Percentiles rank a stretch among this genome's conserved stretches.
phyloP scores from a whole-genome alignment of 179 eudicot genomes.

The Nepenthes alata region DNA sequence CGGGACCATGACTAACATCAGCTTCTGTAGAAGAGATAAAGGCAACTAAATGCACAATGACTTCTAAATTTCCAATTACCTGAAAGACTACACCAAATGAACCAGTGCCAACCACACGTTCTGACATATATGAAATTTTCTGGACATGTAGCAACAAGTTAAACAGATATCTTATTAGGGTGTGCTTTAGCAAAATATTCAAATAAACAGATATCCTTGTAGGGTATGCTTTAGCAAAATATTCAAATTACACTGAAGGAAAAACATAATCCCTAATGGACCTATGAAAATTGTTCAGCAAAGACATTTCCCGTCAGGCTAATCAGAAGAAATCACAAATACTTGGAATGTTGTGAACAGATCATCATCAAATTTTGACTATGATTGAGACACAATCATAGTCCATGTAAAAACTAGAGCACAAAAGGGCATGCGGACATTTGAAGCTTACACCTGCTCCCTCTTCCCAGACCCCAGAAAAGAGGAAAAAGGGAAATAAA shows the following conservation, averaged over 20 bases:
- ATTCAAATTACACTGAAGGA: not conserved
- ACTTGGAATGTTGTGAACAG: too few relatives aligned
- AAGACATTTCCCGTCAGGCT: too few relatives aligned
- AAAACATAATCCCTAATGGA: not conserved
- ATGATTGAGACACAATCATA: too few relatives aligned
- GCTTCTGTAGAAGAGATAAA: not conserved
- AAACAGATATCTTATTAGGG: not conserved
- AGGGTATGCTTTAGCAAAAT: not conserved
- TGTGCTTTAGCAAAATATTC: not conserved
- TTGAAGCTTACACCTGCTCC: too few relatives aligned
- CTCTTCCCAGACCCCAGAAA: too few relatives aligned
- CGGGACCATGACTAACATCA: not conserved
- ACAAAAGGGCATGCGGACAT: too few relatives aligned
- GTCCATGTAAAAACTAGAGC: too few relatives aligned
- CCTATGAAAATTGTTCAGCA: too few relatives aligned
- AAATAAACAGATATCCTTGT: not conserved
- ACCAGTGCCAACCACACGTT: conserved; percentile 94
- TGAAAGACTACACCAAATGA: conserved; percentile 91
- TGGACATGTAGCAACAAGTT: conserved; percentile 18
- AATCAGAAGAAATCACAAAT: too few relatives aligned
- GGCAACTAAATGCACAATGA: not conserved
- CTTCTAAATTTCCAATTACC: conserved; percentile 25
- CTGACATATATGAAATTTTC: conserved; percentile 88
- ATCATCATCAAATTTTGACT: too few relatives aligned
- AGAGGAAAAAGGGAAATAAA: too few relatives aligned